Base-by-base conservation (phyloP, 2,329 filamentous ascomycete genomes). In the Erysiphe pulchra region DNA sequence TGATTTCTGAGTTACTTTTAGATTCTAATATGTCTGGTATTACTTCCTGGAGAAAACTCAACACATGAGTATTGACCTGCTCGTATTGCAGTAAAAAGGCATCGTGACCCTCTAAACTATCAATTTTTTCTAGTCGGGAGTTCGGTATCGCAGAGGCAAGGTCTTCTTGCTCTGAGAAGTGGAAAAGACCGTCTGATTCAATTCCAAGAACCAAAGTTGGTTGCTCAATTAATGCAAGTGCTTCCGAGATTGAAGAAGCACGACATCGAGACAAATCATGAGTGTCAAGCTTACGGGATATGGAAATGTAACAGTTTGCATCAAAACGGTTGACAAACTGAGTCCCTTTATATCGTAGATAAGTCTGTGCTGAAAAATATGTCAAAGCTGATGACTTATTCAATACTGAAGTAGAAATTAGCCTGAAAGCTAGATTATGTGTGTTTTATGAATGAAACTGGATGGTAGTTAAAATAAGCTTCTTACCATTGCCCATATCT, bases 261-360 rank as follows among this genome's bases (percentile, higher is more conserved):
- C 87, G 78, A 57, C 77, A 73, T 38, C 86, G 74, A 13, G 85
- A 92, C 24, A 98, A 75, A 59, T 98, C 90, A 61, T 98, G 90
- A 0, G 90, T 95, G 59, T 98, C 90, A 14, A 98, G 73, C 62
- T 98, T 98, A 56, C 90, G 80, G 4, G 90, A 95, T 62, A 98
- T 94, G 53, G 90, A 86, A 54, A 98, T 95, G 65, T 98, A 98
- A 65, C 90, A 98, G 61, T 98, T 98, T 56, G 85, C 83, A 61
- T 98, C 90, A 60, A 95, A 98, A 10, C 90, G 80, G 61, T 82
- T 85, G 55, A 95, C 90, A 55, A 98, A 98, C 61, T 98, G 98
- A 55, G 79, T 73, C 47, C 85, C 87, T 62, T 98, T 90, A 62
- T 98, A 98, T 17, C 90, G 80, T 39, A 98, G 72, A 62, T 98